Conservation (phyloP, 768 basidiomycete species). For the Amanita exitialis region DNA sequence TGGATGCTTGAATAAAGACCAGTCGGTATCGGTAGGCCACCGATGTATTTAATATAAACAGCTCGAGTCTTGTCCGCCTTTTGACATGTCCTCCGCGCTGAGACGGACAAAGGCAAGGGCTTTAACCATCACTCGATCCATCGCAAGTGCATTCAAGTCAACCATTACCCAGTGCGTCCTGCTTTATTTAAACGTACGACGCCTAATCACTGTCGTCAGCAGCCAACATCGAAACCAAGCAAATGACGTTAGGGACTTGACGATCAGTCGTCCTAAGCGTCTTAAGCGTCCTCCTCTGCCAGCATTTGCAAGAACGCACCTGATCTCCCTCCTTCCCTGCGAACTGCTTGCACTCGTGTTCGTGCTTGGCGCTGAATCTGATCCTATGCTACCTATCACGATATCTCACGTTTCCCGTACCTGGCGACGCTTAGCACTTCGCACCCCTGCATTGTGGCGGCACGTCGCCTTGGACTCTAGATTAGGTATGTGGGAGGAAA, state of each 20-base stretch:
- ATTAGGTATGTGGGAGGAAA: conserved; percentile 51
- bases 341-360: conserved; percentile 63
- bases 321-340: conserved; percentile 47
- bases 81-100: conserved; percentile 23
- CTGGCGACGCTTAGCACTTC: conserved; percentile 55
- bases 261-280: conserved; percentile 26
- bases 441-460: conserved; percentile 57
- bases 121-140: conserved; percentile 38
- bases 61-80: background rate
- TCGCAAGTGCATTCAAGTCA: conserved; percentile 36
- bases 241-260: conserved; percentile 1
- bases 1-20: background rate
- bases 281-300: conserved; percentile 21
- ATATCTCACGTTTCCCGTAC: conserved; percentile 61
- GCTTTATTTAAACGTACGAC: background rate
- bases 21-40: background rate
- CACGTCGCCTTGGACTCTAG: conserved; percentile 40
- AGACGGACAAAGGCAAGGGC: conserved; percentile 38
- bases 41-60: background rate
- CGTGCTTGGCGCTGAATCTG: conserved; percentile 44
- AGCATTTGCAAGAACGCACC: conserved; percentile 23
- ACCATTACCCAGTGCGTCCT: conserved; percentile 9
- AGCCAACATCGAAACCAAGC: background rate
- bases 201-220: background rate
- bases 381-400: conserved; percentile 44